These are phyloP conservation scores for Aspergillus sp. DNA, from an alignment of 2,329 filamentous ascomycete genomes.

Conservation along the genomic window DNA sequence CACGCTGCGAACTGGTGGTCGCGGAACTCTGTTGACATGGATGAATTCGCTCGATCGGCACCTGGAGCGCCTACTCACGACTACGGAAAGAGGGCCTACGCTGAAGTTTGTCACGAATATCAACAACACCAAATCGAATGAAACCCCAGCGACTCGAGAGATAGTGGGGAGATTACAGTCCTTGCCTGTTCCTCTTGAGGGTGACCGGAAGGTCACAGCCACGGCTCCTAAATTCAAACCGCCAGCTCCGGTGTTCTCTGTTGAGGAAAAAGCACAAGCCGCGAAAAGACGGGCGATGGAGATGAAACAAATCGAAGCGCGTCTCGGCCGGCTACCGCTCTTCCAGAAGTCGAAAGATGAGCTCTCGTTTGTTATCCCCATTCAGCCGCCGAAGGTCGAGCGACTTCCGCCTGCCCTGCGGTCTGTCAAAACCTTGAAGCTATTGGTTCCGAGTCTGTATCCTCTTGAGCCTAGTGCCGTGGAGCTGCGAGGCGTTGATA, in stretches of 20 bases:
- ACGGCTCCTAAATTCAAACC: not conserved
- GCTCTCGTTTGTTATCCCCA: conserved; percentile 66
- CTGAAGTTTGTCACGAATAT: conserved; percentile 67
- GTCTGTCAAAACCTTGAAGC: conserved; percentile 61
- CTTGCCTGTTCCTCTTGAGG: conserved; percentile 4
- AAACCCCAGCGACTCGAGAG: conserved; percentile 2
- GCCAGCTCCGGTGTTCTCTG: conserved; percentile 53
- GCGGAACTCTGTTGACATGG: conserved; percentile 61
- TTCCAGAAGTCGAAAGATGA: conserved; percentile 71
- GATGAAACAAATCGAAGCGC: conserved; percentile 70
- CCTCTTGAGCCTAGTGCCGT: conserved; percentile 68
- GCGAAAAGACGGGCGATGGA: conserved; percentile 64
- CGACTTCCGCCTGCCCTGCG: conserved; percentile 63
- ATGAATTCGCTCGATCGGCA: conserved; percentile 71
- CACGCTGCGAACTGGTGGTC: conserved; percentile 42
- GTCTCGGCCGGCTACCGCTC: conserved; percentile 65
- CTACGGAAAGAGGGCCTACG: conserved; percentile 69
- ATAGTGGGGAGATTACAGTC: conserved; percentile 8
- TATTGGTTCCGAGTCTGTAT: conserved; percentile 71
- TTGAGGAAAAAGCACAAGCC: conserved; percentile 62
- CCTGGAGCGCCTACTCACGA: conserved; percentile 67
- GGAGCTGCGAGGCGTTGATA: conserved; percentile 63
- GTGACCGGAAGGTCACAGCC: not conserved
- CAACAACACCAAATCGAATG: conserved; percentile 43
- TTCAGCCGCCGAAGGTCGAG: conserved; percentile 62